Conservation (phyloP, 495 filamentous ascomycete genomes). For the Lepraria neglecta region DNA sequence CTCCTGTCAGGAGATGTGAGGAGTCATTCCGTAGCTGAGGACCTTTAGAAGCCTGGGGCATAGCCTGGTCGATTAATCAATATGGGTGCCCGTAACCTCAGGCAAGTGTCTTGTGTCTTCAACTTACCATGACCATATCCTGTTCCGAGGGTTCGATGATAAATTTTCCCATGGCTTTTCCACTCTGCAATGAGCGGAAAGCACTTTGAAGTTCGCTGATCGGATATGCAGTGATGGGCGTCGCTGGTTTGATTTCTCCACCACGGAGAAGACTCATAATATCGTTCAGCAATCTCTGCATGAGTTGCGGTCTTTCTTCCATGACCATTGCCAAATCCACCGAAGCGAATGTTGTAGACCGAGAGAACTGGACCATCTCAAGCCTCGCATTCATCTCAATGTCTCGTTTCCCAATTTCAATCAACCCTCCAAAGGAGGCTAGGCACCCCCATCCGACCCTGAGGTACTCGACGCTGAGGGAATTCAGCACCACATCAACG, state of each 20-base stretch:
- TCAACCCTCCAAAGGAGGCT: too few species aligned
- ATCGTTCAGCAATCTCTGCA: constrained; percentile 4
- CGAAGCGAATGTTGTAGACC: constrained; percentile 39
- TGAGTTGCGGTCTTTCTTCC: background rate
- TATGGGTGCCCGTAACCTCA: too few species aligned
- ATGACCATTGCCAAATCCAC: constrained; percentile 31
- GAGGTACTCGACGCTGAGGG: too few species aligned
- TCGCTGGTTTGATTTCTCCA: background rate
- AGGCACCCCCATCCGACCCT: too few species aligned
- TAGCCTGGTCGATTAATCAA: too few species aligned
- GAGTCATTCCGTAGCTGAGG: too few species aligned
- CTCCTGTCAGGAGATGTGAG: too few species aligned
- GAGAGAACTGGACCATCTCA: constrained; percentile 38
- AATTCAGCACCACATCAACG: too few species aligned
- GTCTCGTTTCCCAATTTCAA: constrained; percentile 48
- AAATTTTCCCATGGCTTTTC: constrained; percentile 35
- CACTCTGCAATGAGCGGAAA: constrained; percentile 45
- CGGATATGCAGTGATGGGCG: constrained; percentile 18
- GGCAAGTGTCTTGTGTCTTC: too few species aligned
- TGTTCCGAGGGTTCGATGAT: too few species aligned
- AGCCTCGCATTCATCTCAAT: constrained; percentile 35
- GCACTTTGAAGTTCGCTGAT: constrained; percentile 34
- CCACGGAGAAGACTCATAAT: constrained; percentile 8
- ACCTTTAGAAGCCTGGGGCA: too few species aligned
- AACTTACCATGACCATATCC: too few species aligned